These are phyloP conservation scores for Ogataea siamensis DNA, from an alignment of 805 yeast species.

Conservation along the genomic window DNA sequence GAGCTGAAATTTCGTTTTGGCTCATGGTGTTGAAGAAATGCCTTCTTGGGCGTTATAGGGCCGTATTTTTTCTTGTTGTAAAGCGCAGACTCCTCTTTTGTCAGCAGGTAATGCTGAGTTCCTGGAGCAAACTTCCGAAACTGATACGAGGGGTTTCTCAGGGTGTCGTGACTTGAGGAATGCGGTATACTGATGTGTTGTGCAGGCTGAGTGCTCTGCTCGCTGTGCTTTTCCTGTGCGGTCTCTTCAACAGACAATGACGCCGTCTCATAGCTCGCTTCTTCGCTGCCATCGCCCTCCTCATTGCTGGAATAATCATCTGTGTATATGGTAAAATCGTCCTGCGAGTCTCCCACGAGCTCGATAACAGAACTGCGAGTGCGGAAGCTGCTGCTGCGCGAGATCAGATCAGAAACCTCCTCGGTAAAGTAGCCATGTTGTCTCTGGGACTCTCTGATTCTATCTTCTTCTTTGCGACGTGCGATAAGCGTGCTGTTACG, in stretches of 20 bases:
- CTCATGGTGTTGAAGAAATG: slow-evolving; percentile 7
- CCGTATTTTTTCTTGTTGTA: slow-evolving; percentile 5
- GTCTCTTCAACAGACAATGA: too few relatives aligned
- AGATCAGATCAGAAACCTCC: slow-evolving; percentile 12
- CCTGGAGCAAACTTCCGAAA: slow-evolving; percentile 22
- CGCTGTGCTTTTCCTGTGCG: too few relatives aligned
- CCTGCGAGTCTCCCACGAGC: background rate
- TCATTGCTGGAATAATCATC: slow-evolving; percentile 4
- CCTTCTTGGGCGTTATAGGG: slow-evolving; percentile 10
- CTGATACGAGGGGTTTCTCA: slow-evolving; percentile 8
- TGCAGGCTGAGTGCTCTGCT: background rate
- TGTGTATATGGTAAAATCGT: slow-evolving; percentile 18
- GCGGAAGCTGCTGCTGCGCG: slow-evolving; percentile 18
- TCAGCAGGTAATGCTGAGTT: slow-evolving; percentile 15
- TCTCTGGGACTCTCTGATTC: slow-evolving; percentile 18
- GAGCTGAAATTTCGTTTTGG: slow-evolving; percentile 12
- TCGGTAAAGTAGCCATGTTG: slow-evolving; percentile 22
- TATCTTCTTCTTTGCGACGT: slow-evolving; percentile 12
- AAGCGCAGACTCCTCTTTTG: slow-evolving; percentile 11
- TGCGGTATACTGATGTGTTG: too few relatives aligned
- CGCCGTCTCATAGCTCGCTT: background rate
- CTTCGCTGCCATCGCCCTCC: background rate
- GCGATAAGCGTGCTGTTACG: background rate
- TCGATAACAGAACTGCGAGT: slow-evolving; percentile 12
- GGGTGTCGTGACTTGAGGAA: too few relatives aligned